Percentiles rank a stretch among this genome's conserved stretches.
Conservation (phyloP, 345 rosid species). For the Eucalyptus erythrocorys region DNA sequence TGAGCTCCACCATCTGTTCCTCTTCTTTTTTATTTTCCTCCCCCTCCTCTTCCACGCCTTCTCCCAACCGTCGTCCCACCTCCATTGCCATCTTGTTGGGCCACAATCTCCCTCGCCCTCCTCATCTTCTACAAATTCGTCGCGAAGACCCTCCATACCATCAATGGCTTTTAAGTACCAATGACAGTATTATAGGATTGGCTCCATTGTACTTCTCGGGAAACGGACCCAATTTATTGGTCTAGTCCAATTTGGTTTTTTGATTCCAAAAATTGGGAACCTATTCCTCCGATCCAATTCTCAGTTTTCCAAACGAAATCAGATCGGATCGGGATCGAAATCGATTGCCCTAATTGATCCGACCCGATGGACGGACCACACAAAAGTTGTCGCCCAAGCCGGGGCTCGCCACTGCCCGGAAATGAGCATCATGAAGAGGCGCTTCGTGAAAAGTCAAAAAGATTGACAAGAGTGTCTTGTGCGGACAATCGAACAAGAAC, state of each 20-base stretch:
- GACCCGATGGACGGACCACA: fast-evolving
- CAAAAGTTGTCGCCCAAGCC: neutral
- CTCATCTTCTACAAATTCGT: fast-evolving
- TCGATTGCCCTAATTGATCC: fast-evolving
- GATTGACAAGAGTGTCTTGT: neutral
- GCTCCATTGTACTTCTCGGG: fast-evolving
- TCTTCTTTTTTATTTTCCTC: no score
- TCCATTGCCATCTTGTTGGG: no score
- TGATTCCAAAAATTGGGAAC: fast-evolving
- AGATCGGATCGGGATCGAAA: fast-evolving
- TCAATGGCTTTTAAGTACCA: no score
- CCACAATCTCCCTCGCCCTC: no score
- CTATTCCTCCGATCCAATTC: fast-evolving
- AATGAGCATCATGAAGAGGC: neutral
- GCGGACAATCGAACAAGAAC: neutral
- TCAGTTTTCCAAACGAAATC: no score
- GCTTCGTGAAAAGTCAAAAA: neutral
- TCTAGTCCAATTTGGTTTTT: fast-evolving
- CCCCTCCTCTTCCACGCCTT: no score
- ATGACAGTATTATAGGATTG: fast-evolving
- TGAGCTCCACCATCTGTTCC: no score
- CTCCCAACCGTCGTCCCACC: no score
- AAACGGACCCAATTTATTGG: fast-evolving
- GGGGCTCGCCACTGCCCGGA: neutral
- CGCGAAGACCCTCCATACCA: fast-evolving